These are phyloP conservation scores for Apium graveolens DNA, from an alignment of 129 eudicot genomes.

Conservation along the genomic window DNA sequence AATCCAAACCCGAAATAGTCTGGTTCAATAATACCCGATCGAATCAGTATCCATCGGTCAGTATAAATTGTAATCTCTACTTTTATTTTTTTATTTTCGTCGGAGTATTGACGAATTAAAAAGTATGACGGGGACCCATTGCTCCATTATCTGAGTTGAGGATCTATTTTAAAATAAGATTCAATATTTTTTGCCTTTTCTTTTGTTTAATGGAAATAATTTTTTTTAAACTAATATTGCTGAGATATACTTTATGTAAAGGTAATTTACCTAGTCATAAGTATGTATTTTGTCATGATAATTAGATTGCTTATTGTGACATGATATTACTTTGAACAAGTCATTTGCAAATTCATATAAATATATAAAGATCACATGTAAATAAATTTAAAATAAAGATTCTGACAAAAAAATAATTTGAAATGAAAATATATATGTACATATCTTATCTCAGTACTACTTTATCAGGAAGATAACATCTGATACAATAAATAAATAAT, in stretches of 20 bases:
- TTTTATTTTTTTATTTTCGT: background rate
- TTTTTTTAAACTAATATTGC: too few relatives aligned
- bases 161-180: background rate
- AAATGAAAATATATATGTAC: too few relatives aligned
- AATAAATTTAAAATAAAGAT: too few relatives aligned
- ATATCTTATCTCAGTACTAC: background rate
- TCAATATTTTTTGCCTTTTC: background rate
- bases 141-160: constrained; percentile 2
- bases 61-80: too few relatives aligned
- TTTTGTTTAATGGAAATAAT: background rate
- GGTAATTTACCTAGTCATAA: background rate
- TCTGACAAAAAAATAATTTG: too few relatives aligned
- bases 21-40: too few relatives aligned
- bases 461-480: background rate
- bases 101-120: background rate
- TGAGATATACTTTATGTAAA: background rate
- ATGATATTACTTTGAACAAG: constrained; percentile 2
- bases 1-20: too few relatives aligned
- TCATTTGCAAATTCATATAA: background rate
- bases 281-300: background rate
- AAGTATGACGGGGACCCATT: background rate
- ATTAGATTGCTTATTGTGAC: background rate
- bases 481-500: background rate
- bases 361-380: too few relatives aligned
- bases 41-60: too few relatives aligned